Evolutionary conservation across 768 basidiomycete genomes (phyloP), one percentile per base, ranked within the genome.

Genomic region (Naganishia kalamii): DNA sequence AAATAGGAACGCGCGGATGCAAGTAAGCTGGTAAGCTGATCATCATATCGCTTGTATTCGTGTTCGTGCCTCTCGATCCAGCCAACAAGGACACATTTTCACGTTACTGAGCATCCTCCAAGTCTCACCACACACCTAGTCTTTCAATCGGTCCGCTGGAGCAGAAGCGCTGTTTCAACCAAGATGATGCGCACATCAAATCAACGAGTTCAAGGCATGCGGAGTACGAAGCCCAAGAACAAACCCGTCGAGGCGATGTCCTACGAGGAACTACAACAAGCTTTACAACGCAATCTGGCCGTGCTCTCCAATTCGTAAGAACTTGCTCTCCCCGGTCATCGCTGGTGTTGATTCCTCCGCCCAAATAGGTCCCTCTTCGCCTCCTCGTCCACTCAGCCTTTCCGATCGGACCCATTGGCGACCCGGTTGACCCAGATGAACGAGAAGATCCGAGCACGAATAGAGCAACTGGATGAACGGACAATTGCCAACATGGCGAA

Each of bases 131-230:
- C n/a, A n/a, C n/a, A n/a, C n/a, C n/a, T n/a, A n/a, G n/a, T n/a
- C n/a, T n/a, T n/a, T n/a, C n/a, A n/a, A n/a, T n/a, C n/a, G n/a
- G n/a, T n/a, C n/a, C n/a, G n/a, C n/a, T n/a, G n/a, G n/a, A n/a
- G n/a, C n/a, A n/a, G n/a, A n/a, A n/a, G 46, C 46, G 17, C 13
- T 30, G 8, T 30, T 4, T 13, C 48, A 3, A 40, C 19, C 54
- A 57, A 23, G 35, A 57, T 57, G 54, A 57, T 57, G 54, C 54
- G 54, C 21, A 40, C 54, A 57, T 40, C 54, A 23, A 57, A 57
- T 57, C 54, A 57, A 57, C 54, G 54, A 11, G 54, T 57, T 1
- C 35, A 57, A 21, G 54, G 54, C 11, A 57, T 57, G 54, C 35
- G 54, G 35, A 57, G 54, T 57, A 57, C 35, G 35, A 57, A 57